These are phyloP conservation scores for Chalciporus sp. DNA, from an alignment of 1,284 basidiomycete species.

Conservation along the genomic window DNA sequence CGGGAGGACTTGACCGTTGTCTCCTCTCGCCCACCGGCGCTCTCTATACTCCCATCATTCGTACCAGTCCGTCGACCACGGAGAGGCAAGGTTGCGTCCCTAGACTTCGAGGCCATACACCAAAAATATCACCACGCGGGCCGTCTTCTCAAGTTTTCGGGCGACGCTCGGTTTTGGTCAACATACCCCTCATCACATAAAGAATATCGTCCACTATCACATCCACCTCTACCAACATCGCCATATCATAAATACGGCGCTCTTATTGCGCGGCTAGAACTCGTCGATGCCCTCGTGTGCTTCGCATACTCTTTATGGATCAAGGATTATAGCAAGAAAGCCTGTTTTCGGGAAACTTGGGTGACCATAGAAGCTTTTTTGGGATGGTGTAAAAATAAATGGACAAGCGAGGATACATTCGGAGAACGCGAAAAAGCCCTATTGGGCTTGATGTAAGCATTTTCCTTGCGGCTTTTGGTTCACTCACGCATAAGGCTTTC, in stretches of 20 bases:
- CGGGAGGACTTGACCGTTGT: conserved; percentile 41
- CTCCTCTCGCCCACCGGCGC: conserved; percentile 31
- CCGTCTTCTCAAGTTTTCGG: conserved; percentile 73
- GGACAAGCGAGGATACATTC: conserved; percentile 59
- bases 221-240: conserved; percentile 63
- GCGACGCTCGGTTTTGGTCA: conserved; percentile 71
- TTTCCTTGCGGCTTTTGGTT: conserved; percentile 23
- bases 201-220: conserved; percentile 60
- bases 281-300: conserved; percentile 70
- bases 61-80: conserved; percentile 68
- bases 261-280: conserved; percentile 72
- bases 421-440: conserved; percentile 75
- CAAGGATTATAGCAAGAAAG: conserved; percentile 56
- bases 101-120: conserved; percentile 56
- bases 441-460: conserved; percentile 71
- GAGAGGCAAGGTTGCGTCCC: conserved; percentile 48
- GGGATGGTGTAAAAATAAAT: conserved; percentile 67
- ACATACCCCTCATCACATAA: conserved; percentile 65
- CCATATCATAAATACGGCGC: conserved; percentile 71
- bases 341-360: conserved; percentile 62
- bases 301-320: conserved; percentile 76
- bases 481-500: conserved; percentile 34
- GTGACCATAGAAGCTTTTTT: conserved; percentile 62
- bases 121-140: conserved; percentile 64
- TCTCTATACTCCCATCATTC: conserved; percentile 42